A percentile compares a stretch with the other conserved stretches of the same genome.
Conservation (phyloP, 768 basidiomycete species). For the Cubamyces lactineus region DNA sequence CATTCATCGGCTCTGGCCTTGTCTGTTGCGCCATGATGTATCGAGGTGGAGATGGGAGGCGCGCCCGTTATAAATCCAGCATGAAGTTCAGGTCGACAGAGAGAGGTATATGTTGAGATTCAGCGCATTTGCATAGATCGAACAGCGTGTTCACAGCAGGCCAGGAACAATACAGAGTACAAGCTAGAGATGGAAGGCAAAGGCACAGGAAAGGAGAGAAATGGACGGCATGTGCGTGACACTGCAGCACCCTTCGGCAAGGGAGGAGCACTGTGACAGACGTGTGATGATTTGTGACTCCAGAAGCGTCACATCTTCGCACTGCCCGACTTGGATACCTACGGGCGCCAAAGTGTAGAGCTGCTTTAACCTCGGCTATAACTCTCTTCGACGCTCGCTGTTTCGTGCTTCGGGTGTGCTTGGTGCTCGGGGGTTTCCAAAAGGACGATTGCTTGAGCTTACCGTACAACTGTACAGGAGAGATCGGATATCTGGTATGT, state of each 20-base stretch:
- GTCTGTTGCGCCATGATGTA: constrained; percentile 34
- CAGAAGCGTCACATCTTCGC: background rate
- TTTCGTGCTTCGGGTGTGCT: too few species aligned
- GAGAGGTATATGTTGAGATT: background rate
- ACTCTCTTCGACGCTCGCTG: background rate
- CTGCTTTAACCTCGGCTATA: background rate
- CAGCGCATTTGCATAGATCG: background rate
- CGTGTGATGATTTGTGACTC: background rate
- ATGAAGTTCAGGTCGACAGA: background rate
- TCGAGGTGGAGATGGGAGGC: background rate
- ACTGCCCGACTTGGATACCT: background rate
- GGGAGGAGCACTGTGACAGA: background rate
- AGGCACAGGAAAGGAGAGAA: background rate
- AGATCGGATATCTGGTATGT: too few species aligned
- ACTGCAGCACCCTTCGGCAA: background rate
- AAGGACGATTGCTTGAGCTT: too few species aligned
- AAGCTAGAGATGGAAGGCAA: background rate
- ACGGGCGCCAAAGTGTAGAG: background rate
- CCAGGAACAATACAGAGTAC: background rate
- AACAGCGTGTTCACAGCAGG: background rate
- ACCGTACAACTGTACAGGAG: too few species aligned
- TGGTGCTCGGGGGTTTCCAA: too few species aligned
- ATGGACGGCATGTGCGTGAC: background rate
- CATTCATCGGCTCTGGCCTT: constrained; percentile 74
- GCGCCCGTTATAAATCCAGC: constrained; percentile 2